Percentiles rank a stretch among this genome's conserved stretches.
phyloP scores from a whole-genome alignment of 768 basidiomycete species.

The Mycena belliarum region DNA sequence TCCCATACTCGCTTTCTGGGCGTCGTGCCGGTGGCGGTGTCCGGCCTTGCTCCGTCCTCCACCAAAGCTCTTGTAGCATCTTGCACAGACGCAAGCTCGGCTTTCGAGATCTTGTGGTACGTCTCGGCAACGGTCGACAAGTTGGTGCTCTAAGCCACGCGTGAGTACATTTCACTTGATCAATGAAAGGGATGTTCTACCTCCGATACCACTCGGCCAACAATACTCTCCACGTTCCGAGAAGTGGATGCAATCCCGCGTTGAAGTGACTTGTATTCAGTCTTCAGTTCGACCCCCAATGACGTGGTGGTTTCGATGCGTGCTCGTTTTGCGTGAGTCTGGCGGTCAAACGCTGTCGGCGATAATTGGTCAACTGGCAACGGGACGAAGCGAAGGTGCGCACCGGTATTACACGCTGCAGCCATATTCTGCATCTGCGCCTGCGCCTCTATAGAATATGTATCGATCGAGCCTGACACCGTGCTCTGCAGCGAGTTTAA shows the following conservation, averaged over 20 bases:
- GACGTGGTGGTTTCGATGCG: constrained; percentile 59
- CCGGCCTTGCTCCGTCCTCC: constrained; percentile 61
- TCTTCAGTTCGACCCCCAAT: constrained; percentile 50
- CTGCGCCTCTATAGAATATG: constrained; percentile 55
- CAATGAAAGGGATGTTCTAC: constrained; percentile 30
- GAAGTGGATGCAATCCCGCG: constrained; percentile 52
- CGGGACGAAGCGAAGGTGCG: constrained; percentile 18
- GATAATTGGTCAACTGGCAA: not conserved
- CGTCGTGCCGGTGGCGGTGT: constrained; percentile 69
- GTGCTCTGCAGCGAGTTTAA: constrained; percentile 46
- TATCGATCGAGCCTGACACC: constrained; percentile 46
- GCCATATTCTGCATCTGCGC: constrained; percentile 46
- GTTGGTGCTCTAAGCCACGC: constrained; percentile 38
- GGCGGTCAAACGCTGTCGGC: constrained; percentile 58
- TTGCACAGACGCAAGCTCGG: constrained; percentile 50
- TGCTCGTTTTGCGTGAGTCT: constrained; percentile 64
- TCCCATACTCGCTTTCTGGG: constrained; percentile 77
- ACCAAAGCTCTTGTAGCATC: constrained; percentile 51
- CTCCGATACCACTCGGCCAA: constrained; percentile 48
- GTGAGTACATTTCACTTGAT: not conserved
- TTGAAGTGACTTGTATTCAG: constrained; percentile 53
- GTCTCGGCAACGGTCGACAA: constrained; percentile 41
- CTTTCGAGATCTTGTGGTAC: constrained; percentile 44
- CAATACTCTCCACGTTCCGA: constrained; percentile 45
- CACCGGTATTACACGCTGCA: constrained; percentile 47